Evolutionary conservation across 73 alveolate species (phyloP).

Genomic region (Stentor roeselii): DNA sequence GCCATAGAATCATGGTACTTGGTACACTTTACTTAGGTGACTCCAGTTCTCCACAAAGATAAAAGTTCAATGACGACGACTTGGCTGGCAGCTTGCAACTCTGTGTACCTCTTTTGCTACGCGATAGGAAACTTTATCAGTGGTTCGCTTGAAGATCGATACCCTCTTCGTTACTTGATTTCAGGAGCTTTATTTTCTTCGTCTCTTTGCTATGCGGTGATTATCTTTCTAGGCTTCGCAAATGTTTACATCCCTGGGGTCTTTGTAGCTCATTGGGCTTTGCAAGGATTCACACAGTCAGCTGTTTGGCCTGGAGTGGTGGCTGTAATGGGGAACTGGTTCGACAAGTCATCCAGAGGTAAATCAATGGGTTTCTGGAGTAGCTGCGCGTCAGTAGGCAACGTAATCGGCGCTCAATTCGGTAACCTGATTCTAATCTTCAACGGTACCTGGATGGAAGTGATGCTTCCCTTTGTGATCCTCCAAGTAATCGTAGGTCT

Average conservation of each 20-base stretch:
- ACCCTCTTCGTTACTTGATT: constrained; percentile 27
- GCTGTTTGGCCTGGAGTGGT: constrained; percentile 67
- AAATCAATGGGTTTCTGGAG: constrained; percentile 46
- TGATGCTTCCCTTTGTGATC: constrained; percentile 19
- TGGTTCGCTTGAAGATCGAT: constrained; percentile 57
- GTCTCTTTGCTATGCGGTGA: background rate
- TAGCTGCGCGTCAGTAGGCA: constrained; percentile 54
- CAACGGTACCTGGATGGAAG: constrained; percentile 21
- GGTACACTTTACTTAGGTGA: constrained; percentile 22
- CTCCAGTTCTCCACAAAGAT: constrained; percentile 30
- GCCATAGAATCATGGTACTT: constrained; percentile 60
- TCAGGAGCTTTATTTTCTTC: background rate
- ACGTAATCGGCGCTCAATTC: constrained; percentile 48
- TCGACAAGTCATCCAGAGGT: constrained; percentile 55
- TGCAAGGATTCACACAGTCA: constrained; percentile 56
- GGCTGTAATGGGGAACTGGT: constrained; percentile 68
- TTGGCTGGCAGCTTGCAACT: constrained; percentile 49
- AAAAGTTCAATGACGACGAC: constrained; percentile 33
- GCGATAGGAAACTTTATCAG: constrained; percentile 51
- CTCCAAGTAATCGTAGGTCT: constrained; percentile 29
- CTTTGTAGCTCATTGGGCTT: constrained; percentile 39
- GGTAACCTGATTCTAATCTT: constrained; percentile 22
- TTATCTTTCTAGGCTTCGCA: constrained; percentile 21
- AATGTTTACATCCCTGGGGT: constrained; percentile 14
- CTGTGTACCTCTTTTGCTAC: constrained; percentile 45